Evolutionary conservation across 202 grass and related monocot species (phyloP).

Genomic region (Hordeum pubiflorum): DNA sequence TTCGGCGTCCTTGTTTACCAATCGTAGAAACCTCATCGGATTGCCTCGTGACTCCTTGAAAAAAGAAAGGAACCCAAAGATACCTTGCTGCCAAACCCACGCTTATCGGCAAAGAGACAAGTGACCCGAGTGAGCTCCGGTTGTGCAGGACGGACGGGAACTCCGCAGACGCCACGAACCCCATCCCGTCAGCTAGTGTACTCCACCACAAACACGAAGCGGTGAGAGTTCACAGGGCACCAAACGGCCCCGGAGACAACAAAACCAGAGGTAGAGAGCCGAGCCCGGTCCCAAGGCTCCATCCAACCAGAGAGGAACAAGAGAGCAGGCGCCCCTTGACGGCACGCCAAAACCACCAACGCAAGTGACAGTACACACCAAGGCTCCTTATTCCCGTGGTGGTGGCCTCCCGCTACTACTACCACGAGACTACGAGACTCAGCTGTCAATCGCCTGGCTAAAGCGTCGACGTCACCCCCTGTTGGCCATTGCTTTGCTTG

Average conservation of each 20-base stretch:
- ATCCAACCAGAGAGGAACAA: not conserved
- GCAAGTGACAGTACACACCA: too few relatives aligned
- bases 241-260: not conserved
- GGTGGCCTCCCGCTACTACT: not conserved
- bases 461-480: not conserved
- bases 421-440: not conserved
- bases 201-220: not conserved
- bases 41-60: too few relatives aligned
- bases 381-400: too few relatives aligned
- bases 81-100: too few relatives aligned
- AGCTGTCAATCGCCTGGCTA: not conserved
- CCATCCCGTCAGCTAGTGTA: not conserved
- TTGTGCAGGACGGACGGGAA: not conserved
- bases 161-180: too few relatives aligned
- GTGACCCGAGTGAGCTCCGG: not conserved
- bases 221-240: not conserved
- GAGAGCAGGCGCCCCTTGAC: not conserved
- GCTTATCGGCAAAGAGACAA: not conserved
- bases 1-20: too few relatives aligned
- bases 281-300: too few relatives aligned
- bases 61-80: too few relatives aligned
- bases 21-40: too few relatives aligned
- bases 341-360: not conserved
- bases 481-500: not conserved
- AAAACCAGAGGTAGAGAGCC: not conserved